Percentiles rank a stretch among this genome's conserved stretches.
These are phyloP conservation scores for Diplodia sapinea DNA, from an alignment of 2,329 filamentous ascomycete genomes.

Conservation along the genomic window DNA sequence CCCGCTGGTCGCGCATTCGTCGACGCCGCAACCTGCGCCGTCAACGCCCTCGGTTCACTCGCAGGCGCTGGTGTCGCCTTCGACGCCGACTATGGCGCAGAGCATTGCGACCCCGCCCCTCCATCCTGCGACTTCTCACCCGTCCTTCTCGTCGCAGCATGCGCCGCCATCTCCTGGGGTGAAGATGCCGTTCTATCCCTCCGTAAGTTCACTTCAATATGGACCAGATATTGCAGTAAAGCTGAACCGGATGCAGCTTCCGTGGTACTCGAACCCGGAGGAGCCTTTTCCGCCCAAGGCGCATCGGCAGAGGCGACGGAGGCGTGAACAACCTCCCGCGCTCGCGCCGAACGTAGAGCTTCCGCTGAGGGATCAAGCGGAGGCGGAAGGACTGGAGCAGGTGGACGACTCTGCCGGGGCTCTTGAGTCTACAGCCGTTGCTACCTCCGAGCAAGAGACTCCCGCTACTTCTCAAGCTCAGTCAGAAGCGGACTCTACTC, in stretches of 20 bases:
- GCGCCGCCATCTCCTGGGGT: slow-evolving; percentile 36
- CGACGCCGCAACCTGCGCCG: slow-evolving; percentile 35
- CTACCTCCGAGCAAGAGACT: slow-evolving; percentile 58
- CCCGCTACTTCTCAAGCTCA: slow-evolving; percentile 64
- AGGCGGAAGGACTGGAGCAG: slow-evolving; percentile 39
- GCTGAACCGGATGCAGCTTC: slow-evolving; percentile 50
- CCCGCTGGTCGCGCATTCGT: slow-evolving; percentile 31
- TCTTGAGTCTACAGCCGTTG: slow-evolving; percentile 52
- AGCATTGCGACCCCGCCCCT: slow-evolving; percentile 42
- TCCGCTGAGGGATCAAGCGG: slow-evolving; percentile 52
- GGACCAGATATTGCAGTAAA: neutral
- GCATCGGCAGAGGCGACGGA: slow-evolving; percentile 53
- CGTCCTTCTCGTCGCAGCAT: slow-evolving; percentile 37
- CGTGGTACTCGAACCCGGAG: slow-evolving; percentile 65
- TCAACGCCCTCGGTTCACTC: slow-evolving; percentile 47
- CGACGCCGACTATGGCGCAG: slow-evolving; percentile 42
- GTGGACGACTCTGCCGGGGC: slow-evolving; percentile 49
- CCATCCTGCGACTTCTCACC: slow-evolving; percentile 35
- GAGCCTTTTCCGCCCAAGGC: slow-evolving; percentile 60
- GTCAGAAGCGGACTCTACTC: slow-evolving; percentile 62
- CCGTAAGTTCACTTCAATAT: slow-evolving; percentile 45
- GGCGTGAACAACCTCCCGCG: slow-evolving; percentile 47
- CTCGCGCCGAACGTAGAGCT: slow-evolving; percentile 55
- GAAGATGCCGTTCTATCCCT: slow-evolving; percentile 57
- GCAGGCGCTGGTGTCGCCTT: slow-evolving; percentile 42